A percentile compares a stretch with the other conserved stretches of the same genome.
Evolutionary conservation across 768 basidiomycete genomes (phyloP).

Genomic region (Suillus plorans): DNA sequence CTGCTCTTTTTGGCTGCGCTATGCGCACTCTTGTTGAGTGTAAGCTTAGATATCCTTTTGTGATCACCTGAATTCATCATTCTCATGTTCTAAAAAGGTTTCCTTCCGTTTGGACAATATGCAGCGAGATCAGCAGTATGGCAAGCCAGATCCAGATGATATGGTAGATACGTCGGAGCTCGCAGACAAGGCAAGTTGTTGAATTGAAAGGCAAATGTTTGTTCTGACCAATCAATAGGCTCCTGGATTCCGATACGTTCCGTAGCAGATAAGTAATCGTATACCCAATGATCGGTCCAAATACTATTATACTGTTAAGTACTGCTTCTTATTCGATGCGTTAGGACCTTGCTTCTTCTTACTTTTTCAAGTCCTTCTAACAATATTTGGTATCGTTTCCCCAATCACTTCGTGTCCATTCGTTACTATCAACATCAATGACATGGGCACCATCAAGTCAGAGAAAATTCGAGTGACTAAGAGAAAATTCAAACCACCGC

Average conservation of each 20-base stretch:
- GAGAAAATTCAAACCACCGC: background rate
- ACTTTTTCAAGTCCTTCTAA: background rate
- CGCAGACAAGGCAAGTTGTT: slow-evolving; percentile 56
- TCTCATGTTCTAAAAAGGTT: background rate
- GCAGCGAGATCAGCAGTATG: slow-evolving; percentile 51
- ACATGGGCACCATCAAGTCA: background rate
- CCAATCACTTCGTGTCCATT: background rate
- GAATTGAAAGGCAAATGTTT: background rate
- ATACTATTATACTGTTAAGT: background rate
- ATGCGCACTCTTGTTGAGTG: slow-evolving; percentile 2
- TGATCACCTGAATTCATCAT: background rate
- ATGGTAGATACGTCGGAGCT: slow-evolving; percentile 62
- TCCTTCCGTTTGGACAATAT: slow-evolving; percentile 16
- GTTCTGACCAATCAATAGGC: slow-evolving; percentile 38
- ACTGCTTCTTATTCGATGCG: background rate
- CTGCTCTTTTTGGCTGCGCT: slow-evolving; percentile 3
- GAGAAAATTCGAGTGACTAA: background rate
- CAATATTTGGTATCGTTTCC: too few species aligned
- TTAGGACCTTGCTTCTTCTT: background rate
- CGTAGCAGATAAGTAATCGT: slow-evolving; percentile 12
- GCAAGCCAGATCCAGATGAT: slow-evolving; percentile 44
- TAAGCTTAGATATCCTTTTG: background rate
- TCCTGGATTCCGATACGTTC: slow-evolving; percentile 58
- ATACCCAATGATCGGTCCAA: background rate
- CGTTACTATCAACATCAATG: background rate